Evolutionary conservation across 352 stramenopile genomes (phyloP).

Genomic region (Phytophthora palmivora): DNA sequence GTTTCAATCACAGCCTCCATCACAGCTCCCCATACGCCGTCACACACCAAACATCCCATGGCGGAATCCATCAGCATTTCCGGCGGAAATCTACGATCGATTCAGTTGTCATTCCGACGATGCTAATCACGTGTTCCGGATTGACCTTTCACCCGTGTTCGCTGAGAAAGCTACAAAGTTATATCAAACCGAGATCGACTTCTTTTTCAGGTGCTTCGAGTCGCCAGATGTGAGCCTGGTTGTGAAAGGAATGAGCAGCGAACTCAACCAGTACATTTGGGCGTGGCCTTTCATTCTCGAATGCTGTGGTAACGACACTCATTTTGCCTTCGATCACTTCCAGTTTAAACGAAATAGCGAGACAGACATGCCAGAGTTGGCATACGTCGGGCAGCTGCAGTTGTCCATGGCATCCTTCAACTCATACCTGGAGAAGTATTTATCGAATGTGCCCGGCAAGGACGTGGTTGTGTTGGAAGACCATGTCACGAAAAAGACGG

Average conservation of each 20-base stretch:
- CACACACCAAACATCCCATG: conserved; percentile 58
- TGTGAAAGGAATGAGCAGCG: conserved; percentile 82
- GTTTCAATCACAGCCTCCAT: conserved; percentile 22
- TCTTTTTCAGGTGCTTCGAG: conserved; percentile 78
- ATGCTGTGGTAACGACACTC: conserved; percentile 70
- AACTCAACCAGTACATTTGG: conserved; percentile 86
- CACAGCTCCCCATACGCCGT: conserved; percentile 31
- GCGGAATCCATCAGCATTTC: conserved; percentile 60
- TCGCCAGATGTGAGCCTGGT: conserved; percentile 79
- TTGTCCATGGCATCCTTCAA: conserved; percentile 83
- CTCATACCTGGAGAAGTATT: conserved; percentile 78
- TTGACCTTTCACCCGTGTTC: conserved; percentile 70
- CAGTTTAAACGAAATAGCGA: conserved; percentile 64
- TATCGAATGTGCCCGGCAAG: conserved; percentile 59
- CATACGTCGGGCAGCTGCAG: conserved; percentile 71
- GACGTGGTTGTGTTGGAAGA: conserved; percentile 76
- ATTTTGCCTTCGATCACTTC: conserved; percentile 84
- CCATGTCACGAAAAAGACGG: conserved; percentile 69
- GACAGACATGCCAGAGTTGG: conserved; percentile 59
- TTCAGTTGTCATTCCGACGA: conserved; percentile 67
- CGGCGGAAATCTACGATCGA: conserved; percentile 54
- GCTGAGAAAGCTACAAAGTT: conserved; percentile 51
- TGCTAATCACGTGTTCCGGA: conserved; percentile 66
- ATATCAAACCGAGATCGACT: conserved; percentile 71
- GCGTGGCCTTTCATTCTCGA: conserved; percentile 84